Percentiles rank a stretch among this genome's conserved stretches.
Conservation (phyloP, 257 asterid genomes). For the Gentiana macrophylla region DNA sequence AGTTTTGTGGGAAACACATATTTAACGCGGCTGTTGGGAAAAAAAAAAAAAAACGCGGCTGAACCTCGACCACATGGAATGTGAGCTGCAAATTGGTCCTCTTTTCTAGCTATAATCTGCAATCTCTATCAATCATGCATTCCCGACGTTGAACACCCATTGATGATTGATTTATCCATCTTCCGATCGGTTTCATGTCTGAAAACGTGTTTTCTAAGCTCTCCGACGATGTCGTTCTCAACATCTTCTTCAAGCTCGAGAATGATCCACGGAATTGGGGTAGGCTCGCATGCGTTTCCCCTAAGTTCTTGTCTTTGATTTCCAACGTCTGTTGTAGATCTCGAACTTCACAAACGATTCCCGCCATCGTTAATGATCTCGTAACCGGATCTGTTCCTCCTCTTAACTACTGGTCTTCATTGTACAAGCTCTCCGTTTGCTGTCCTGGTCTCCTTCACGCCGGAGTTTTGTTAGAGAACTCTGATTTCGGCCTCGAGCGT, state of each 20-base stretch:
- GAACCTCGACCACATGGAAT: no score
- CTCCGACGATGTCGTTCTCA: slow-evolving; percentile 73
- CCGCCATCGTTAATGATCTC: slow-evolving; percentile 77
- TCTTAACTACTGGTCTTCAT: slow-evolving; percentile 62
- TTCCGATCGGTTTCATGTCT: slow-evolving; percentile 10
- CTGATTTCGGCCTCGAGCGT: slow-evolving; percentile 88
- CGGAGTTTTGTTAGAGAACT: slow-evolving; percentile 80
- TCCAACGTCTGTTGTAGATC: slow-evolving; percentile 51
- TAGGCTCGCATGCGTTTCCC: slow-evolving; percentile 71
- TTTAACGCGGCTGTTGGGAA: no score
- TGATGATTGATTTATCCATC: neutral
- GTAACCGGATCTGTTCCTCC: slow-evolving; percentile 17
- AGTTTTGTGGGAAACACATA: no score
- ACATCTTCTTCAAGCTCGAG: slow-evolving; percentile 63
- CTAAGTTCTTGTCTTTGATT: slow-evolving; percentile 57
- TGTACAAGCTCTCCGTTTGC: slow-evolving; percentile 78
- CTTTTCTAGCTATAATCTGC: no score
- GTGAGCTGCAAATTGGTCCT: no score
- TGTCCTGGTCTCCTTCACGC: slow-evolving; percentile 83
- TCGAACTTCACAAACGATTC: slow-evolving; percentile 57
- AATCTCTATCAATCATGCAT: no score
- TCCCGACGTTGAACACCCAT: neutral
- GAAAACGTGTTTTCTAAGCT: slow-evolving; percentile 53
- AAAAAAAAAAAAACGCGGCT: no score
- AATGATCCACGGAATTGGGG: slow-evolving; percentile 90